Base-by-base conservation (phyloP, 2,329 filamentous ascomycete species). In the Sclerotinia nivalis region DNA sequence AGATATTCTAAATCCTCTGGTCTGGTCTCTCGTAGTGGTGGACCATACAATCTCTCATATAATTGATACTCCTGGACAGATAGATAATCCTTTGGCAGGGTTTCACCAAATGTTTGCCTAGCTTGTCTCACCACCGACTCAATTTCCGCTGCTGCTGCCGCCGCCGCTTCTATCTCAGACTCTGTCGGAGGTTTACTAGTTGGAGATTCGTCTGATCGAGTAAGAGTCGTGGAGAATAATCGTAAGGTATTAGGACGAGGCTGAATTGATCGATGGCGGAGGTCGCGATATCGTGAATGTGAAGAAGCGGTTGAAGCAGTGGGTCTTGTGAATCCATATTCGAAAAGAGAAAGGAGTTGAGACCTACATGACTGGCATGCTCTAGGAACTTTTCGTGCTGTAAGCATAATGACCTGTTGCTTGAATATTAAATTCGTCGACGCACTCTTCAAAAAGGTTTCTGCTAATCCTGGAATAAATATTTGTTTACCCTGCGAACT, bases 1-100 rank as follows among this genome's bases (percentile, higher is more conserved):
- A 77, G 18, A 72, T 74, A 77, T 68, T 81, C 88, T 5, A 88
- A 83, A 78, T 91, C 87, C 70, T 89, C 88, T 1, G 86, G 84
- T 10, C 77, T 79, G 2, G 87, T 90, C 66, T 86, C 84, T 55
- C 89, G 84, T 72, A 92, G 78, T 2, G 93, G 93, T 47, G 89
- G 84, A 1, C 94, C 95, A 78, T 96, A 97, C 22, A 97, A 81
- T 73, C 93, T 85, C 77, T 91, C 88, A 79, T 97, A 97, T 0
- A 97, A 82, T 61, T 82, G 83, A 76, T 91, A 89, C 79, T 97
- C 93, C 67, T 91, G 86, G 0, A 85, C 83, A 47, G 84, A 88
- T 66, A 97, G 80, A 75, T 92, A 88, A 47, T 86, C 89, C 45
- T 88, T 86, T 0, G 94, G 94, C 34, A 97, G 80, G 0, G 86